phyloP scores from a whole-genome alignment of 1,139 yeast genomes.

The Dujonia santamariae region DNA sequence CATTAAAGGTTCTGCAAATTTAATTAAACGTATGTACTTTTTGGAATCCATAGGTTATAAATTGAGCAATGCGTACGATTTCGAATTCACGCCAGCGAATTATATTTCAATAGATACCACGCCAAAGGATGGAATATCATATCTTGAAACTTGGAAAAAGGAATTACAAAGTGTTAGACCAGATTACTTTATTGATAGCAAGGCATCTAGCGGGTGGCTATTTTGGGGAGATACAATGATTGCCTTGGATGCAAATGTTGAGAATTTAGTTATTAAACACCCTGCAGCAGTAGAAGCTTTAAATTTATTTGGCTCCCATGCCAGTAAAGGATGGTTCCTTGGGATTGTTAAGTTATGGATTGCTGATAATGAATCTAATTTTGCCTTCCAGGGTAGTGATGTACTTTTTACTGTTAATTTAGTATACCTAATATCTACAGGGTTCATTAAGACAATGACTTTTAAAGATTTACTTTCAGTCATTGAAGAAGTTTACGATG shows the following conservation, averaged over 20 bases:
- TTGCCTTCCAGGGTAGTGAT: conserved; percentile 61
- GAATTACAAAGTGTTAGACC: conserved; percentile 58
- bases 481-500: conserved; percentile 49
- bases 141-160: conserved; percentile 39
- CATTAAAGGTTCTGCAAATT: conserved; percentile 57
- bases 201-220: conserved; percentile 65
- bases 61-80: conserved; percentile 41
- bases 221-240: conserved; percentile 67
- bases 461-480: conserved; percentile 50
- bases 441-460: conserved; percentile 28
- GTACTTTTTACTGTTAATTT: conserved; percentile 51
- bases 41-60: conserved; percentile 57
- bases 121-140: conserved; percentile 26
- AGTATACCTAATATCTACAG: conserved; percentile 43
- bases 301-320: conserved; percentile 37
- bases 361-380: conserved; percentile 61
- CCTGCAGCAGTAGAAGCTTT: conserved; percentile 26
- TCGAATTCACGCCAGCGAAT: conserved; percentile 37
- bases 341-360: conserved; percentile 53
- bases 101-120: conserved; percentile 42
- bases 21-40: conserved; percentile 50
- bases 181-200: conserved; percentile 54
- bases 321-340: conserved; percentile 60
- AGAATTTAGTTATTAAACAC: conserved; percentile 34
- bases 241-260: conserved; percentile 40